phyloP scores from a whole-genome alignment of 495 filamentous ascomycete species.

The Daldinia decipiens region DNA sequence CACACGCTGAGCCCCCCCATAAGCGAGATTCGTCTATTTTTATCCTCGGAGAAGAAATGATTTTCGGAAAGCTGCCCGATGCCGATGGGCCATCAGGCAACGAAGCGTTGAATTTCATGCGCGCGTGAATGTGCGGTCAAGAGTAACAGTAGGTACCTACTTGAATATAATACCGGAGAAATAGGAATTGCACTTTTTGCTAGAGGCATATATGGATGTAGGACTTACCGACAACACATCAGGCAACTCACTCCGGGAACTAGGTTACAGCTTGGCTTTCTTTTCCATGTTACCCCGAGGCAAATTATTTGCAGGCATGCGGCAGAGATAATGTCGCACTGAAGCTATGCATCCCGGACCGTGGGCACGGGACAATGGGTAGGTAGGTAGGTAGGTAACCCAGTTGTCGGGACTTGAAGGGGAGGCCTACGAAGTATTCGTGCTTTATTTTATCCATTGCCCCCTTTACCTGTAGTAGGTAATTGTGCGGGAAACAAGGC shows the following conservation, averaged over 20 bases:
- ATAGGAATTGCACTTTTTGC: background rate
- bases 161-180: background rate
- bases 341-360: slow-evolving; percentile 1
- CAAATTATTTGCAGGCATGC: background rate
- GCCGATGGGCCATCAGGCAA: background rate
- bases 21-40: background rate
- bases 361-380: background rate
- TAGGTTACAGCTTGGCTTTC: background rate
- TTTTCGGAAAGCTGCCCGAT: background rate
- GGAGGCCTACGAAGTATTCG: background rate
- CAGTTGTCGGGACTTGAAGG: background rate
- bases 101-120: background rate
- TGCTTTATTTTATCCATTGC: background rate
- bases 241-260: background rate
- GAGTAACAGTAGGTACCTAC: background rate
- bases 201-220: background rate
- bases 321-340: slow-evolving; percentile 1
- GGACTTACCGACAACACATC: background rate
- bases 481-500: background rate
- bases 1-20: too few species aligned
- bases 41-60: background rate
- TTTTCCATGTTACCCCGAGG: background rate
- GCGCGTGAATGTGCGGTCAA: background rate
- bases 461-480: too few species aligned
- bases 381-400: too few species aligned